Evolutionary conservation across 2,329 filamentous ascomycete species (phyloP), one percentile per base, ranked within the genome.

Genomic region (Ceratocystiopsis sp.): DNA sequence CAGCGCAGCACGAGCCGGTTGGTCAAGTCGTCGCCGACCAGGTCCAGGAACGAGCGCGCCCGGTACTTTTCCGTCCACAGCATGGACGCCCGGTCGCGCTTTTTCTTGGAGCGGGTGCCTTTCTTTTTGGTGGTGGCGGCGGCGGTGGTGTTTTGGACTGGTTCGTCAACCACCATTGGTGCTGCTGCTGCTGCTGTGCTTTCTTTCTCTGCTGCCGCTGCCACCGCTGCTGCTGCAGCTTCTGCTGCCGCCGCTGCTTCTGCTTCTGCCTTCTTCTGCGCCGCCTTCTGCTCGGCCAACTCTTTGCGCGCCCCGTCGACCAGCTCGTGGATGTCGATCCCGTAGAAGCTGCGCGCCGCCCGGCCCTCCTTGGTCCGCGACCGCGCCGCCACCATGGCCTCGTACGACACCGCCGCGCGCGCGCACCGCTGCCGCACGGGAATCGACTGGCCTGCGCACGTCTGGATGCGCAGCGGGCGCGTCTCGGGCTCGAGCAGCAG

Each of bases 21-120:
- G 21, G 89, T 96, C 38, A 86, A 71, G 56, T 98, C 91, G 53
- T 98, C 91, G 25, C 93, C 93, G 40, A 93, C 84, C 0, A 98
- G 68, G 52, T 98, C 91, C 52, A 87, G 83, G 54, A 96, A 98
- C 53, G 78, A 89, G 47, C 77, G 76, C 25, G 91, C 91, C 34
- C 91, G 79, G 57, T 98, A 98, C 58, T 98, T 98, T 57, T 98
- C 91, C 0, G 89, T 94, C 91, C 91, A 98, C 56, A 98, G 66
- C 32, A 84, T 59, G 0, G 21, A 21, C 21, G 21, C 21, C 21
- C 21, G 21, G 21, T 21, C 21, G 4, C 21, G 21, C 21, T 75
- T 71, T 3, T 40, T 38, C 40, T 37, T 42, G n/a, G 37, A 33
- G 21, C 42, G 42, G 36, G 25, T 17, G 36, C 40, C n/a, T 3